Conservation (phyloP, 495 filamentous ascomycete species). For the Aspergillus taichungensis region DNA sequence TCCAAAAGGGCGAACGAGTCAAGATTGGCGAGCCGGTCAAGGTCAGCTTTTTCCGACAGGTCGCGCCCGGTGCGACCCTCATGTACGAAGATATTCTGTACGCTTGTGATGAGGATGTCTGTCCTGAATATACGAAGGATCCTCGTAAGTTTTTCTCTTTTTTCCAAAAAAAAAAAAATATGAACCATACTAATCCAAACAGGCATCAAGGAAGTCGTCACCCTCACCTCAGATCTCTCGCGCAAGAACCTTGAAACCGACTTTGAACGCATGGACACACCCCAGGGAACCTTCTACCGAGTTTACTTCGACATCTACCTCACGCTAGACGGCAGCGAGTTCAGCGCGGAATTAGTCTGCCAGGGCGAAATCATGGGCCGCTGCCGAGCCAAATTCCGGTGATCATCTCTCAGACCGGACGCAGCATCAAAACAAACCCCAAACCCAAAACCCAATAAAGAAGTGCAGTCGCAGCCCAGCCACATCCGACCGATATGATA, state of each 20-base stretch:
- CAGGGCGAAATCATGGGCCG: constrained; percentile 98
- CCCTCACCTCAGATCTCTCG: constrained; percentile 90
- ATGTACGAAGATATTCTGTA: constrained; percentile 99
- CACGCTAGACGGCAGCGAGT: constrained; percentile 92
- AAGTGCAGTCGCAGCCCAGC: no score
- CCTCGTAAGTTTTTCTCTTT: constrained; percentile 63
- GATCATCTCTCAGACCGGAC: no score
- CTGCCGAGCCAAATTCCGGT: constrained; percentile 78
- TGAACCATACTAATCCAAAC: constrained; percentile 4
- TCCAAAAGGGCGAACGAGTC: constrained; percentile 96
- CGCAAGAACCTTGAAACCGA: constrained; percentile 98
- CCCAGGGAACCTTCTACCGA: constrained; percentile 96
- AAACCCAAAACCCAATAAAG: background rate
- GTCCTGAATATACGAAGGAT: constrained; percentile 98
- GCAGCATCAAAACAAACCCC: background rate
- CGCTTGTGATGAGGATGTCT: constrained; percentile 95
- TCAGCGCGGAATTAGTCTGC: constrained; percentile 96
- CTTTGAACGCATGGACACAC: constrained; percentile 98
- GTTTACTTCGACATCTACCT: constrained; percentile 78
- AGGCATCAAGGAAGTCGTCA: constrained; percentile 99
- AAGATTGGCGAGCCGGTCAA: constrained; percentile 99
- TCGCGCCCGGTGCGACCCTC: constrained; percentile 91
- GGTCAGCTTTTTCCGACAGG: constrained; percentile 96
- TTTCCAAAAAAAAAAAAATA: background rate
- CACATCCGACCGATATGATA: no score